Evolutionary conservation across 352 stramenopile genomes (phyloP).

Genomic region (Pilasporangium apinafurcum): DNA sequence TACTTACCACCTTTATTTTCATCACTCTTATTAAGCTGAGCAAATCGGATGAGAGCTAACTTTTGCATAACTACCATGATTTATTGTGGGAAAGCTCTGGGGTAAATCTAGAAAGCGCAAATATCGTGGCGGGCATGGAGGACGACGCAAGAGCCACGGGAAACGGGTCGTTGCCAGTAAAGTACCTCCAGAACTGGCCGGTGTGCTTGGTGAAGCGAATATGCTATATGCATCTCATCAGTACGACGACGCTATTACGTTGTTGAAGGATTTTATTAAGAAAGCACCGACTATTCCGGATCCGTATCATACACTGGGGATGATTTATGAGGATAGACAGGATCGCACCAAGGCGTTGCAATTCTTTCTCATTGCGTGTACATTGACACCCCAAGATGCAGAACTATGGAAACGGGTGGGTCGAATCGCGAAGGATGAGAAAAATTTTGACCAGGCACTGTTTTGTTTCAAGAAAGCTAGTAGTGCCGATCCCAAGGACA

Average conservation of each 20-base stretch:
- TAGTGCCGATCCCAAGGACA: conserved; percentile 72
- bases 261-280: conserved; percentile 88
- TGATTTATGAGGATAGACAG: conserved; percentile 85
- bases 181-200: conserved; percentile 70
- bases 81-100: conserved; percentile 36
- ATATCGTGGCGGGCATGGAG: conserved; percentile 19
- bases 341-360: conserved; percentile 77
- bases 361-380: conserved; percentile 84
- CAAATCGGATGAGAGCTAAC: too few relatives aligned
- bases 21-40: too few relatives aligned
- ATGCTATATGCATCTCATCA: conserved; percentile 85
- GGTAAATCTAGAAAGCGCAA: conserved; percentile 61
- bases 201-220: conserved; percentile 77
- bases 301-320: conserved; percentile 80
- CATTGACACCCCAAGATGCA: conserved; percentile 70
- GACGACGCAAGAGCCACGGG: conserved; percentile 21
- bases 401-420: conserved; percentile 84
- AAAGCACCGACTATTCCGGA: conserved; percentile 83
- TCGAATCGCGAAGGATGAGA: conserved; percentile 80
- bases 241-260: conserved; percentile 70
- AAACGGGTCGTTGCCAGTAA: conserved; percentile 69
- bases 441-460: conserved; percentile 78
- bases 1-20: too few relatives aligned
- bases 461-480: conserved; percentile 86
- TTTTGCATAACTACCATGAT: neutral